A percentile compares a stretch with the other conserved stretches of the same genome.
These are phyloP conservation scores for Croton setiger DNA, from an alignment of 441 rosid genomes.

Conservation along the genomic window DNA sequence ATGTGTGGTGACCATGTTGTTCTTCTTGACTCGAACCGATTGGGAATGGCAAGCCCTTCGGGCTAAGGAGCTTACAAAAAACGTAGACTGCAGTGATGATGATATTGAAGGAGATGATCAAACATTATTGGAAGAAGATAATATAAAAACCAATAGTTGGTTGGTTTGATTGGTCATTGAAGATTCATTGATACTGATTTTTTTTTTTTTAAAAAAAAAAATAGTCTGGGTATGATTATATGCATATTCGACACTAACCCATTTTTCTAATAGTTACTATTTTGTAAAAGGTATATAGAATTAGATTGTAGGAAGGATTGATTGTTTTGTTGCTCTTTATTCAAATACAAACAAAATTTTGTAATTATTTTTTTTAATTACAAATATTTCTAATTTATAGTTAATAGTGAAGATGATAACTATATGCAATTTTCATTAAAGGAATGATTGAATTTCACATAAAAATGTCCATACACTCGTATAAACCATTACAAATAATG, in stretches of 20 bases:
- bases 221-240: neutral
- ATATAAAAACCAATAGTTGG: constrained; percentile 8
- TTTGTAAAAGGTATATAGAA: neutral
- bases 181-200: neutral
- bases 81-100: constrained; percentile 16
- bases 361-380: no score
- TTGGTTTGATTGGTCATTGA: constrained; percentile 12
- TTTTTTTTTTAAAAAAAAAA: constrained; percentile 2
- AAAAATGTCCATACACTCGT: no score
- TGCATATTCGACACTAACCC: neutral
- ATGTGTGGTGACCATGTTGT: constrained; percentile 62
- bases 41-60: constrained; percentile 65
- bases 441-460: no score
- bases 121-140: neutral
- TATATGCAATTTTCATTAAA: no score
- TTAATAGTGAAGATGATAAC: no score
- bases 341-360: neutral
- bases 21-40: constrained; percentile 50
- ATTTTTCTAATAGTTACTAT: neutral
- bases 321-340: neutral
- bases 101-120: constrained; percentile 12
- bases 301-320: neutral
- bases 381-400: no score
- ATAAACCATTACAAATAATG: no score
- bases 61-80: constrained; percentile 55